Evolutionary conservation across 352 stramenopile species (phyloP).

Genomic region (Globisporangium canariense): DNA sequence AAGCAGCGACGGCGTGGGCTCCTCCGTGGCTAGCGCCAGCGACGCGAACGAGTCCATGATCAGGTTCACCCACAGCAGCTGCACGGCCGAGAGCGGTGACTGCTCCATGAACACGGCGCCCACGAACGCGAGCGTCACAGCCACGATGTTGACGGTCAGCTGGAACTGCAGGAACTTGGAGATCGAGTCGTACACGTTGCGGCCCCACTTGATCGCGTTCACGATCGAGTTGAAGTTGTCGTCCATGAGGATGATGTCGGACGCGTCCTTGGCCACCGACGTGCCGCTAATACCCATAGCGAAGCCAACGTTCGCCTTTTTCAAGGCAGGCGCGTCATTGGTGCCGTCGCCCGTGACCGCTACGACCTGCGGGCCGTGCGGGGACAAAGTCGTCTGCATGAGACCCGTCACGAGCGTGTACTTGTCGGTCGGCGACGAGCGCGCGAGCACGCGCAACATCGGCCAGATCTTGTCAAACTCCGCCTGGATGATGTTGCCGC

Average conservation of each 20-base stretch:
- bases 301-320: constrained; percentile 94
- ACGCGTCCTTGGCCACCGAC: constrained; percentile 93
- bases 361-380: constrained; percentile 84
- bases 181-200: constrained; percentile 97
- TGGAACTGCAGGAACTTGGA: constrained; percentile 97
- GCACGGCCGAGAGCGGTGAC: constrained; percentile 89
- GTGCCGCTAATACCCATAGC: constrained; percentile 93
- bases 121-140: constrained; percentile 89
- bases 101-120: constrained; percentile 59
- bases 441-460: constrained; percentile 59
- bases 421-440: constrained; percentile 65
- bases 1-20: constrained; percentile 83
- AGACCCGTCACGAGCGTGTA: constrained; percentile 61
- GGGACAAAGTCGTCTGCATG: constrained; percentile 52
- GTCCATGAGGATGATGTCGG: constrained; percentile 95
- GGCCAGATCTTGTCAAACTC: constrained; percentile 74
- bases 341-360: constrained; percentile 95
- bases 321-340: constrained; percentile 94
- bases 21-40: constrained; percentile 93
- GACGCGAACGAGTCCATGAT: constrained; percentile 97
- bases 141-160: constrained; percentile 94
- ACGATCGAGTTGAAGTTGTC: constrained; percentile 96
- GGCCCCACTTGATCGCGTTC: constrained; percentile 94
- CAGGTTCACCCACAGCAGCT: constrained; percentile 98
- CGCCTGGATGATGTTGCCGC: constrained; percentile 55